Evolutionary conservation across 208 protist species (phyloP).

Genomic region (Acanthamoeba castellanii): DNA sequence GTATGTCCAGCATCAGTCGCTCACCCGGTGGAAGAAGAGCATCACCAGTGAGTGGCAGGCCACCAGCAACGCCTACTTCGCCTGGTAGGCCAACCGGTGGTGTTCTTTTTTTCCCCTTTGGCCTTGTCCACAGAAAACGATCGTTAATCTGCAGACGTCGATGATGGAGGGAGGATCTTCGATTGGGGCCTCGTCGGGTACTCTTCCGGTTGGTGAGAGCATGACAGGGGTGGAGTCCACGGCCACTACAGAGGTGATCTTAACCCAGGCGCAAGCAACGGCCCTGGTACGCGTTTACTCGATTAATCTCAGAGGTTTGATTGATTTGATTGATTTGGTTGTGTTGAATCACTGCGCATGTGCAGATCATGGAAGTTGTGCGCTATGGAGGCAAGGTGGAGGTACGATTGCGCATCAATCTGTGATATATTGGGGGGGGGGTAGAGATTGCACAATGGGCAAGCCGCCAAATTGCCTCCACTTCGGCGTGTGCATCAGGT

Average conservation of each 20-base stretch:
- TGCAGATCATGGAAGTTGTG: slow-evolving; percentile 47
- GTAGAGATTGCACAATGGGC: not conserved
- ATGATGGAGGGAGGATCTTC: not conserved
- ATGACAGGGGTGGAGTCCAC: not conserved
- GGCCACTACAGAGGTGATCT: not conserved
- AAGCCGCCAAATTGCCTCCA: not conserved
- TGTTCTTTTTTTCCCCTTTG: no score
- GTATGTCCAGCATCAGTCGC: not conserved
- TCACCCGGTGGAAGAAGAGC: not conserved
- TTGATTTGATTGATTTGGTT: not conserved
- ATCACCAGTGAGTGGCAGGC: not conserved
- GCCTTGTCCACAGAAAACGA: no score
- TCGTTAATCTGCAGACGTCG: not conserved
- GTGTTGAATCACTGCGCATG: not conserved
- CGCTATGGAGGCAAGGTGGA: slow-evolving; percentile 17
- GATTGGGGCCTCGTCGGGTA: no score
- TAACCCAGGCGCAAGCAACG: slow-evolving; percentile 17
- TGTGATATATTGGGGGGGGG: not conserved
- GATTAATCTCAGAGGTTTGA: not conserved
- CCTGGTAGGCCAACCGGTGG: no score
- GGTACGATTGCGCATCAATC: not conserved
- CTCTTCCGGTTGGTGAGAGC: not conserved
- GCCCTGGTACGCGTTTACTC: not conserved
- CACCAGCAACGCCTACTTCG: no score
- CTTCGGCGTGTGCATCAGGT: not conserved